Evolutionary conservation across 2,329 filamentous ascomycete genomes (phyloP).

Genomic region (Dactylellina sp.): DNA sequence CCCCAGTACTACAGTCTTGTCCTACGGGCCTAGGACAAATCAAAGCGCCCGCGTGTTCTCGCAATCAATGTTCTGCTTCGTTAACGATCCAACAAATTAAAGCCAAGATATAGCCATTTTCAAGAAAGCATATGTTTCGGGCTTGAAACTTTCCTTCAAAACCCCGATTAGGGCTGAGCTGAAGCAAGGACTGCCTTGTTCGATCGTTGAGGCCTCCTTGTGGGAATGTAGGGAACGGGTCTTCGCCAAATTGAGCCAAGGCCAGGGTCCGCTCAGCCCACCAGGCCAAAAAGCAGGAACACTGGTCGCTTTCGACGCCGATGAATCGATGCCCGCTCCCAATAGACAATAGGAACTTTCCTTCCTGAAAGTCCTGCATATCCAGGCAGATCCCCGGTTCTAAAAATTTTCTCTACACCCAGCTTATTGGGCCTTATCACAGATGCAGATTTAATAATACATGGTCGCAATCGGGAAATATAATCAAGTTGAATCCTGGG

Average conservation of each 20-base stretch:
- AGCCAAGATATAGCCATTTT: constrained; percentile 2
- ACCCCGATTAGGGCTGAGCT: constrained; percentile 35
- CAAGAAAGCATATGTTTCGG: no score
- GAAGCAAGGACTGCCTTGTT: constrained; percentile 50
- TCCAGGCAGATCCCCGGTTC: constrained; percentile 23
- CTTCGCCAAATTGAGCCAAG: constrained; percentile 54
- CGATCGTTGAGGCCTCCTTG: constrained; percentile 16
- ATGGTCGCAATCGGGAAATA: constrained; percentile 53
- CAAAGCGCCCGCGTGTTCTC: no score
- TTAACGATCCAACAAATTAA: constrained; percentile 27
- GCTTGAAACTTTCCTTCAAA: no score
- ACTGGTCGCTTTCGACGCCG: background rate
- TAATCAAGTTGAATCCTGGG: constrained; percentile 37
- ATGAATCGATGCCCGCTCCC: background rate
- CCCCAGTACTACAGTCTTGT: no score
- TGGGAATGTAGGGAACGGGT: constrained; percentile 27
- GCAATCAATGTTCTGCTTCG: background rate
- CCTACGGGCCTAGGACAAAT: no score
- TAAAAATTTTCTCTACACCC: constrained; percentile 43
- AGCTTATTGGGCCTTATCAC: constrained; percentile 52
- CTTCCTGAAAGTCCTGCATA: constrained; percentile 10
- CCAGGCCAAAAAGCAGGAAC: constrained; percentile 5
- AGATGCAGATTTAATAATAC: constrained; percentile 49
- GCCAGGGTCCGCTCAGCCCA: constrained; percentile 47
- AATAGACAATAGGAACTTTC: constrained; percentile 13